Conservation (phyloP, 805 yeast genomes). For the Lachancea meyersii region DNA sequence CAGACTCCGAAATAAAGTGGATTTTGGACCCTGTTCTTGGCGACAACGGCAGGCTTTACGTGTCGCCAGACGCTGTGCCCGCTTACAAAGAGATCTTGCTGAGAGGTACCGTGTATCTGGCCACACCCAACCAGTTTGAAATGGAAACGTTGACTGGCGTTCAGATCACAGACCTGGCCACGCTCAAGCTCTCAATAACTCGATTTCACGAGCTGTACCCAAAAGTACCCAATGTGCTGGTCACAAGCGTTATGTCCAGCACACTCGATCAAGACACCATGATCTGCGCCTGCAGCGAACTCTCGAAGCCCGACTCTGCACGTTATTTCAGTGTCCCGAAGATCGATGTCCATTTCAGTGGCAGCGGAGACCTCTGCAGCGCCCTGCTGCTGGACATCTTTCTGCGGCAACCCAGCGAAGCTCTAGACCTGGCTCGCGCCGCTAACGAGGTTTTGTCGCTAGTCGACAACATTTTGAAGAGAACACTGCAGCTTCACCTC, state of each 20-base stretch:
- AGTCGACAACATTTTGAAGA: conserved; percentile 38
- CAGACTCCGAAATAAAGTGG: conserved; percentile 40
- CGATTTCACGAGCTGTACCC: conserved; percentile 41
- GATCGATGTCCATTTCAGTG: conserved; percentile 59
- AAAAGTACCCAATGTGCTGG: conserved; percentile 45
- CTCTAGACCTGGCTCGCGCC: conserved; percentile 22
- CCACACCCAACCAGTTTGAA: conserved; percentile 74
- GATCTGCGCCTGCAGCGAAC: conserved; percentile 18
- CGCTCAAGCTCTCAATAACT: conserved; percentile 36
- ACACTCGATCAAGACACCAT: neutral
- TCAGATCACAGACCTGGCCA: conserved; percentile 34
- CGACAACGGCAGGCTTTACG: conserved; percentile 80
- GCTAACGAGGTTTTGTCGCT: conserved; percentile 37
- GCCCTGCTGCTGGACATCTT: conserved; percentile 52
- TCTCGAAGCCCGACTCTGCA: conserved; percentile 33
- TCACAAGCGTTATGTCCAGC: conserved; percentile 44
- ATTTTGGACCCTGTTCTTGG: conserved; percentile 90
- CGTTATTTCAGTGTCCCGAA: conserved; percentile 39
- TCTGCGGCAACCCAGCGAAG: conserved; percentile 24
- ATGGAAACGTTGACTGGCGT: conserved; percentile 52
- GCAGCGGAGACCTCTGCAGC: conserved; percentile 69
- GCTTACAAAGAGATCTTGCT: conserved; percentile 44
- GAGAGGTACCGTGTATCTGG: conserved; percentile 41
- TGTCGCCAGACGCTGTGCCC: conserved; percentile 49
- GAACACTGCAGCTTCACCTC: conserved; percentile 33